phyloP scores from a whole-genome alignment of 495 filamentous ascomycete genomes.

The Penicillium malachiteum region DNA sequence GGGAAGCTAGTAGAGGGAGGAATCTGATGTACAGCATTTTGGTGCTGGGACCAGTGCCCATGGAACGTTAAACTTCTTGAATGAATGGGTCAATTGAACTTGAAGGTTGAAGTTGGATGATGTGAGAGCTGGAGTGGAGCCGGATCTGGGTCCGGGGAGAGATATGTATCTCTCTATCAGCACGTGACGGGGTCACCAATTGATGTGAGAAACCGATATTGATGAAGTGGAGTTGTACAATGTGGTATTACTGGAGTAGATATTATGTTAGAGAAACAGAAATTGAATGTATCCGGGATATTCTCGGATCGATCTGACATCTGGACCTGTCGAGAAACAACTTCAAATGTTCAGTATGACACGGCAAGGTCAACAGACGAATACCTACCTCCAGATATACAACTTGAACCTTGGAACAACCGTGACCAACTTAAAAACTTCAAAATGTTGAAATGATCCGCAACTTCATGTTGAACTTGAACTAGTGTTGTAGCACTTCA shows the following conservation, averaged over 20 bases:
- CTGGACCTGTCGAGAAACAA: no score
- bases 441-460: no score
- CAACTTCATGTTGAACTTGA: no score
- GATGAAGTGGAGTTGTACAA: not conserved
- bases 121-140: not conserved
- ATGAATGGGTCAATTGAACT: not conserved
- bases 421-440: no score
- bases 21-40: conserved; percentile 10
- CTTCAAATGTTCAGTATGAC: no score
- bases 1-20: conserved; percentile 13
- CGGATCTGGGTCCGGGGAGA: conserved; percentile 1
- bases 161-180: conserved; percentile 8
- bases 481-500: no score
- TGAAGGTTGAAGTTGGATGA: conserved; percentile 1
- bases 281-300: not conserved
- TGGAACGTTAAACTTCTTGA: not conserved
- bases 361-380: no score
- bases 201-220: not conserved
- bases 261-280: not conserved
- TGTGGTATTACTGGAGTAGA: not conserved
- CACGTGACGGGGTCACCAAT: conserved; percentile 10
- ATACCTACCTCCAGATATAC: no score
- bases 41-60: not conserved
- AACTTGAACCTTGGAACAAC: no score
- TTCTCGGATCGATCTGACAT: no score